Evolutionary conservation across 1,284 basidiomycete genomes (phyloP).

Genomic region (Heliocybe sulcata): DNA sequence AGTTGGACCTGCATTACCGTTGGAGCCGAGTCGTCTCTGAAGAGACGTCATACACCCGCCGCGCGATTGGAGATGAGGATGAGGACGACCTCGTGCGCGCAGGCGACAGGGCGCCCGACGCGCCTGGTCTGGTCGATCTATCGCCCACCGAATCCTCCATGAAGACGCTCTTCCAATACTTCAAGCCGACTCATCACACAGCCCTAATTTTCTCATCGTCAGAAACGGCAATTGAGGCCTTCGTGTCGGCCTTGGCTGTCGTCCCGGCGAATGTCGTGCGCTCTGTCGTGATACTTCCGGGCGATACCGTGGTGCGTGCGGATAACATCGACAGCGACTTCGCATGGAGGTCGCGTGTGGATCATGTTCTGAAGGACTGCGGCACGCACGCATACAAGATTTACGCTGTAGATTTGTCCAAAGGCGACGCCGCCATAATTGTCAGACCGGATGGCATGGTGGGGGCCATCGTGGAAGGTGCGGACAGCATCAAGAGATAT

Average conservation of each 20-base stretch:
- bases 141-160: not conserved
- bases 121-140: not conserved
- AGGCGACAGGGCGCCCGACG: conserved; percentile 5
- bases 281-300: not conserved
- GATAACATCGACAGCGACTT: not conserved
- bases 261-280: not conserved
- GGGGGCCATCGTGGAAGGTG: conserved; percentile 23
- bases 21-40: conserved; percentile 6
- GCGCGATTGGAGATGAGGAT: not conserved
- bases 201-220: not conserved
- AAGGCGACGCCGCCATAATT: conserved; percentile 12
- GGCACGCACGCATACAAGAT: conserved; percentile 10
- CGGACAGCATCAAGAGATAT: conserved; percentile 22
- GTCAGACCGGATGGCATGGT: conserved; percentile 30
- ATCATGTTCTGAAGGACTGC: not conserved
- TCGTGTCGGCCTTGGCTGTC: not conserved
- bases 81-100: not conserved
- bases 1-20: conserved; percentile 8
- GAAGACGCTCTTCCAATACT: not conserved
- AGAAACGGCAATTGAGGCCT: not conserved
- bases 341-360: not conserved
- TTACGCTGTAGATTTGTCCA: conserved; percentile 11
- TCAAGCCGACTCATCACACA: not conserved
- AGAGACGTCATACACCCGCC: not conserved
- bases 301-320: not conserved